Conservation (phyloP, 2,329 filamentous ascomycete species). For the Apiospora pterosperma region DNA sequence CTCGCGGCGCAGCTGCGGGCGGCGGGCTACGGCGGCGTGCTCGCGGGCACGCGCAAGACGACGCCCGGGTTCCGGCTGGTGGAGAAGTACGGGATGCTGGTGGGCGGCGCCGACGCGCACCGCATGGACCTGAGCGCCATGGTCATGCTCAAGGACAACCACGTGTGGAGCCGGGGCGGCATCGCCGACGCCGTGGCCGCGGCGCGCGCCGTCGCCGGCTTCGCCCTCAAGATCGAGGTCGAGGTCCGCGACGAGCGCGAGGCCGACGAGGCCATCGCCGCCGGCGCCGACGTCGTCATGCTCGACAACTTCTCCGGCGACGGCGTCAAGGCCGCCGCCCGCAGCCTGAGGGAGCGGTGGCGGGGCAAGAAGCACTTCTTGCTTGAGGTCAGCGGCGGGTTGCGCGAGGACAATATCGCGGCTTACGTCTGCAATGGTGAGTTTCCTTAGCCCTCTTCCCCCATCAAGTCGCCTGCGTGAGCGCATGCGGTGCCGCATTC, state of each 20-base stretch:
- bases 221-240: constrained; percentile 92
- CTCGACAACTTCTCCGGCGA: constrained; percentile 89
- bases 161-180: constrained; percentile 86
- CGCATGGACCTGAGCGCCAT: constrained; percentile 88
- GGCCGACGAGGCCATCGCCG: constrained; percentile 85
- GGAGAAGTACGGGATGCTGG: constrained; percentile 97
- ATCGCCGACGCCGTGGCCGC: constrained; percentile 84
- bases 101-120: constrained; percentile 89
- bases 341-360: constrained; percentile 76
- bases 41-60: constrained; percentile 96
- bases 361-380: constrained; percentile 69
- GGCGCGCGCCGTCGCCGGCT: constrained; percentile 80
- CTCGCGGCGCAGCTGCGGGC: constrained; percentile 54
- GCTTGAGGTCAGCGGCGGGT: constrained; percentile 87
- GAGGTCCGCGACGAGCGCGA: constrained; percentile 87
- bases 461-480: neutral
- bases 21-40: constrained; percentile 73
- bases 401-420: constrained; percentile 81
- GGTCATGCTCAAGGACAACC: constrained; percentile 99
- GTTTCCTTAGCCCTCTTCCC: constrained; percentile 22
- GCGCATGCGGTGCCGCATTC: neutral
- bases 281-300: constrained; percentile 95
- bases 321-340: constrained; percentile 71
- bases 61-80: constrained; percentile 93
- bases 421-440: constrained; percentile 72